Percentiles rank a stretch among this genome's conserved stretches.
These are phyloP conservation scores for Isoetes engelmannii DNA, from an alignment of 83 land plant species.

Conservation along the genomic window DNA sequence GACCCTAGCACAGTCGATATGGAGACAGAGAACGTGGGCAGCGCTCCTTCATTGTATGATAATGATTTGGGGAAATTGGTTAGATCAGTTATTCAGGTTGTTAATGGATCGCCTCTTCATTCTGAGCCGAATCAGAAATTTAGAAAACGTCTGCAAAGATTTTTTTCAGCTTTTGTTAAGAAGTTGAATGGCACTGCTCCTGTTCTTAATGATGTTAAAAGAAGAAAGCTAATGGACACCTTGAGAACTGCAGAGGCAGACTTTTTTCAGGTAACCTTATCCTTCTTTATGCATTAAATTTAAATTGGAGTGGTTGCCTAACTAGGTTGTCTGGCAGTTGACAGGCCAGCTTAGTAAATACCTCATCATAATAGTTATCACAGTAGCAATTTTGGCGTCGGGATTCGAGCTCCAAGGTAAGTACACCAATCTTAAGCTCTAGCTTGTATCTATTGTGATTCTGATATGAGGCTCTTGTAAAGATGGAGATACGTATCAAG, in stretches of 20 bases:
- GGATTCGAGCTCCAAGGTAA: slow-evolving; percentile 81
- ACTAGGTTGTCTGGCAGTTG: slow-evolving; percentile 33
- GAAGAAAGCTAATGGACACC: slow-evolving; percentile 14
- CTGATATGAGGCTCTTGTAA: slow-evolving; percentile 5
- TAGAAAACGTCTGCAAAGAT: not conserved
- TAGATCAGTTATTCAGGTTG: slow-evolving; percentile 2
- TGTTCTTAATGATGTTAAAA: not conserved
- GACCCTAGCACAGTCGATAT: too few species aligned
- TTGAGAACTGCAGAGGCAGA: slow-evolving; percentile 31
- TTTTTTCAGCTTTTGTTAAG: not conserved
- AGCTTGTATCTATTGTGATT: not conserved
- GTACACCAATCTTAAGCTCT: slow-evolving; percentile 8
- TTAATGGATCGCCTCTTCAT: not conserved
- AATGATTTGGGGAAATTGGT: not conserved
- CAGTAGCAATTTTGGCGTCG: slow-evolving; percentile 75
- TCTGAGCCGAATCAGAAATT: not conserved
- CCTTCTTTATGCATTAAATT: not conserved
- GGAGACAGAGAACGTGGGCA: too few species aligned
- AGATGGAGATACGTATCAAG: slow-evolving; percentile 78
- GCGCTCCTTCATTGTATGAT: not conserved
- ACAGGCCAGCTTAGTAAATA: slow-evolving; percentile 61
- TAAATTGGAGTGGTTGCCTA: not conserved
- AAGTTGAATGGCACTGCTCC: slow-evolving; percentile 19
- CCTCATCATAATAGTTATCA: slow-evolving; percentile 63
- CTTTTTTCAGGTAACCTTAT: slow-evolving; percentile 22